Percentiles rank a stretch among this genome's conserved stretches.
phyloP scores from a whole-genome alignment of 1,284 basidiomycete genomes.

The Sanghuangporus weigelae region DNA sequence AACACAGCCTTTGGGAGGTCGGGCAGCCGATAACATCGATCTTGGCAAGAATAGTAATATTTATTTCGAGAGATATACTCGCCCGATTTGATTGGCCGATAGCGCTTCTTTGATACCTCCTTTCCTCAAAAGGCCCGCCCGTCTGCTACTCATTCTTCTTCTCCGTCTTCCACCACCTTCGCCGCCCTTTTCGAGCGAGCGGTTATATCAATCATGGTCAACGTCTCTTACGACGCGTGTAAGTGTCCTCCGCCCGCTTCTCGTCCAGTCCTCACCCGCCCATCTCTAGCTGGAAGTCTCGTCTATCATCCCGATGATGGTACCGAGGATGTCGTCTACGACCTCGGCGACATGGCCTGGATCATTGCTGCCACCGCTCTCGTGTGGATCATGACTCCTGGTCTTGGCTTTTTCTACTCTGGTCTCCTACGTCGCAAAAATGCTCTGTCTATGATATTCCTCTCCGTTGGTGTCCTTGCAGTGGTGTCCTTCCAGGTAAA shows the following conservation, averaged over 20 bases:
- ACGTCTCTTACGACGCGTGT: conserved; percentile 34
- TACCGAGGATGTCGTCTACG: conserved; percentile 45
- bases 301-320: conserved; percentile 29
- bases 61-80: neutral
- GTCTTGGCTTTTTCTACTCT: conserved; percentile 88
- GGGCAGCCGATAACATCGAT: neutral
- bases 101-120: neutral
- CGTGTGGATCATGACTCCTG: conserved; percentile 92
- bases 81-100: neutral
- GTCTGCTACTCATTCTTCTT: neutral
- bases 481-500: conserved; percentile 71
- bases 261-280: neutral
- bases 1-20: too few species aligned
- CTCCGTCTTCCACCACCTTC: neutral
- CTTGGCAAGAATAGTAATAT: neutral
- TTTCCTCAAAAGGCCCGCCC: neutral
- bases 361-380: conserved; percentile 63
- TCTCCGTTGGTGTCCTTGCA: conserved; percentile 73
- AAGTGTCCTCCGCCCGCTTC: conserved; percentile 13
- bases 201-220: conserved; percentile 27
- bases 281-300: conserved; percentile 36
- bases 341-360: conserved; percentile 81
- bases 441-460: conserved; percentile 88
- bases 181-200: neutral
- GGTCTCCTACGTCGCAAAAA: conserved; percentile 84